These are phyloP conservation scores for Hypsizygus ulmarius DNA, from an alignment of 1,284 basidiomycete species.

Conservation along the genomic window DNA sequence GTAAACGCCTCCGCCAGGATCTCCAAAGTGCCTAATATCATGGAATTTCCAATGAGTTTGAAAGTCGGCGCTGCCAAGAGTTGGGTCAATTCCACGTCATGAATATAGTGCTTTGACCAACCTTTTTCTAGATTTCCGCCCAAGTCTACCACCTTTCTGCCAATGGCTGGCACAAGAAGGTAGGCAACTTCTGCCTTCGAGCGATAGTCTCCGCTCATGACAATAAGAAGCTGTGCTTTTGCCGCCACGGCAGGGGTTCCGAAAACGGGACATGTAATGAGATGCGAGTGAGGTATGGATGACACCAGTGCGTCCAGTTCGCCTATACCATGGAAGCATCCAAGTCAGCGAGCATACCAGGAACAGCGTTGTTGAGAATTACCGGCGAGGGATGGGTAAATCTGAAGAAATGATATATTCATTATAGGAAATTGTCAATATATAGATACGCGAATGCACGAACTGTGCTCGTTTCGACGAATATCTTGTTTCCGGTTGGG, in stretches of 20 bases:
- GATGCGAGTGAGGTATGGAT: conserved; percentile 56
- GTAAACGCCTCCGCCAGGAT: conserved; percentile 81
- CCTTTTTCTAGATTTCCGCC: conserved; percentile 80
- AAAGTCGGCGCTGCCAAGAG: conserved; percentile 59
- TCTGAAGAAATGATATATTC: conserved; percentile 34
- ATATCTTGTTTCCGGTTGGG: conserved; percentile 59
- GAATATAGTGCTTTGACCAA: conserved; percentile 18
- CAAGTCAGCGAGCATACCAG: background rate
- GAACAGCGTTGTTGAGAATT: conserved; percentile 7
- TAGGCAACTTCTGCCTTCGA: conserved; percentile 81
- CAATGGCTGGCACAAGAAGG: conserved; percentile 76
- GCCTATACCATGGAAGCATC: conserved; percentile 33
- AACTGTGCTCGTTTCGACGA: conserved; percentile 81
- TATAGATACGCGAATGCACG: conserved; percentile 20
- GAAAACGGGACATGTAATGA: conserved; percentile 82
- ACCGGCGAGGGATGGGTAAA: conserved; percentile 74
- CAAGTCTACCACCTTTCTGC: conserved; percentile 71
- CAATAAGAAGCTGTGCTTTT: conserved; percentile 67
- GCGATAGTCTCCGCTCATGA: conserved; percentile 81
- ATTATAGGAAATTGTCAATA: background rate
- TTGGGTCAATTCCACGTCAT: conserved; percentile 1
- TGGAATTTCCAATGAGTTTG: conserved; percentile 77
- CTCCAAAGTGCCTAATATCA: conserved; percentile 72
- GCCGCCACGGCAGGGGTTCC: conserved; percentile 72
- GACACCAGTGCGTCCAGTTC: conserved; percentile 74